Percentiles rank a stretch among this genome's conserved stretches.
Evolutionary conservation across 495 filamentous ascomycete genomes (phyloP).

Genomic region (Aspergillus biplanus): DNA sequence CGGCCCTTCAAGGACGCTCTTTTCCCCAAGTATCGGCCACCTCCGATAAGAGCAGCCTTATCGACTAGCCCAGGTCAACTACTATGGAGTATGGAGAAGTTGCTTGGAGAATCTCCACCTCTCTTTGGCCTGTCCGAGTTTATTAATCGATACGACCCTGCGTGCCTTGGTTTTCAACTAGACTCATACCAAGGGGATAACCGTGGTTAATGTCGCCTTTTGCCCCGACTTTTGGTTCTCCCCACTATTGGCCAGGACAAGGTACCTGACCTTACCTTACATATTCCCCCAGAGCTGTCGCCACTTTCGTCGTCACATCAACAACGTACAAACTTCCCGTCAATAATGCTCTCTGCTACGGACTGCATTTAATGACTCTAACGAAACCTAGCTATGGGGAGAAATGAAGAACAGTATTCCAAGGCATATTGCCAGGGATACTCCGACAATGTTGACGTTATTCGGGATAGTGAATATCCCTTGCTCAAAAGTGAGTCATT

Average conservation of each 20-base stretch:
- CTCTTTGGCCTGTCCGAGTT: background rate
- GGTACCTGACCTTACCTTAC: conserved; percentile 3
- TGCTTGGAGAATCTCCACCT: conserved; percentile 3
- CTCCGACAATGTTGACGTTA: conserved; percentile 65
- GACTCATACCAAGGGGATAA: background rate
- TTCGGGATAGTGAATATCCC: conserved; percentile 78
- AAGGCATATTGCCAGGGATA: conserved; percentile 50
- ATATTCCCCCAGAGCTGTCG: conserved; percentile 4
- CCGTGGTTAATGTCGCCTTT: conserved; percentile 5
- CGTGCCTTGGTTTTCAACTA: too few relatives aligned
- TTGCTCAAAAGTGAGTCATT: conserved; percentile 69
- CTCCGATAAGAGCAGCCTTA: conserved; percentile 21
- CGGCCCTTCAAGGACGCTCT: background rate
- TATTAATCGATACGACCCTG: background rate
- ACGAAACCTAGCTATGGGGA: background rate
- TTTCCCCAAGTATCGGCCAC: conserved; percentile 7
- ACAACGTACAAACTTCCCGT: too few relatives aligned
- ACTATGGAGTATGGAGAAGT: background rate
- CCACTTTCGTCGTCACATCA: conserved; percentile 7
- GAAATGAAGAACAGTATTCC: conserved; percentile 2
- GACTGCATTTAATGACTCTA: background rate
- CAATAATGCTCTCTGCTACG: too few relatives aligned
- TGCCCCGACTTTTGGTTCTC: conserved; percentile 15
- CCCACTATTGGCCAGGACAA: conserved; percentile 16
- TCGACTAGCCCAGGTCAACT: background rate